Percentiles rank a stretch among this genome's conserved stretches.
Conservation (phyloP, 2,329 filamentous ascomycete species). For the Zymoseptoria crescenta region DNA sequence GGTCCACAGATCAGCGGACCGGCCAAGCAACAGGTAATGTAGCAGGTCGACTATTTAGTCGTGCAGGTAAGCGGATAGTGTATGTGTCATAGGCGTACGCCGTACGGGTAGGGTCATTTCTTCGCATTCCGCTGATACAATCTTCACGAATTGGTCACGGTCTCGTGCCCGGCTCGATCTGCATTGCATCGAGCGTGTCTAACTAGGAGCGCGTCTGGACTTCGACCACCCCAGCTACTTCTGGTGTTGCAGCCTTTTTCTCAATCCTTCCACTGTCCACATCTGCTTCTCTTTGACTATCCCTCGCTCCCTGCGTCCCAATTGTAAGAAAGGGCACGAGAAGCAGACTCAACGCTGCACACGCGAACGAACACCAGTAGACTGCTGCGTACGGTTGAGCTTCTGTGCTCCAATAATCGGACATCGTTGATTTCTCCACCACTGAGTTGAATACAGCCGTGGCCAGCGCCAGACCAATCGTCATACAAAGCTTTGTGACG, state of each 20-base stretch:
- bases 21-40: no score
- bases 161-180: no score
- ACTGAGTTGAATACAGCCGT: conserved; percentile 52
- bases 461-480: conserved; percentile 53
- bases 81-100: no score
- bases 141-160: no score
- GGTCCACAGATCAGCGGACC: no score
- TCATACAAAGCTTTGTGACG: conserved; percentile 51
- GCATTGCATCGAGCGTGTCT: neutral
- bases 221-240: neutral
- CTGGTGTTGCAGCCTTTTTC: neutral
- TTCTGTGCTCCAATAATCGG: conserved; percentile 36
- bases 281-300: conserved; percentile 3
- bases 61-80: no score
- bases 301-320: conserved; percentile 43
- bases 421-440: conserved; percentile 24
- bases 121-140: no score
- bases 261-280: neutral
- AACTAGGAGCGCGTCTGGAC: neutral
- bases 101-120: no score
- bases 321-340: conserved; percentile 48
- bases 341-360: conserved; percentile 38
- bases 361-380: conserved; percentile 44
- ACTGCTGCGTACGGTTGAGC: conserved; percentile 46
- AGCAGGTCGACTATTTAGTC: no score